Percentiles rank a stretch among this genome's conserved stretches.
Conservation (phyloP, 345 rosid species). For the Dovyalis caffra region DNA sequence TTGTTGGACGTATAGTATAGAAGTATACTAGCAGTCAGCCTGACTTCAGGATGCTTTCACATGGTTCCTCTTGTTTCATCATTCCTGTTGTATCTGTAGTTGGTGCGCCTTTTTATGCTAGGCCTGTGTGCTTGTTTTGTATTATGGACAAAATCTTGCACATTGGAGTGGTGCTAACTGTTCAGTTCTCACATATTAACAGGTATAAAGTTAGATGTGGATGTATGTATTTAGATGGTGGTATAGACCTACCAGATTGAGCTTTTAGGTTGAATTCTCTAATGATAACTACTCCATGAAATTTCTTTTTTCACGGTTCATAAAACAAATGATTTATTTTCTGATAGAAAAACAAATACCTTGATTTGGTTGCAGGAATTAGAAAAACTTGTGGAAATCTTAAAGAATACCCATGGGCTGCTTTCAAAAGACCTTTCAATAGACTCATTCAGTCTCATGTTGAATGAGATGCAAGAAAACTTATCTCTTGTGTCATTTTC, state of each 20-base stretch:
- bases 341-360: neutral
- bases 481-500: constrained; percentile 92
- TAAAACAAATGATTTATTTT: neutral
- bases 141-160: neutral
- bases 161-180: neutral
- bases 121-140: neutral
- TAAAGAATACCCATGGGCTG: constrained; percentile 76
- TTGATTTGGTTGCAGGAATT: constrained; percentile 63
- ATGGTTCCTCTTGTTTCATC: neutral
- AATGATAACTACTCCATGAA: neutral
- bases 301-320: neutral
- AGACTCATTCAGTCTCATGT: constrained; percentile 78
- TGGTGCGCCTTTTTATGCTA: neutral
- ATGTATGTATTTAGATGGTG: neutral
- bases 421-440: constrained; percentile 77
- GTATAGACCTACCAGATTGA: neutral
- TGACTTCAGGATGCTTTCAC: neutral
- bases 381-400: constrained; percentile 74
- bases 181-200: neutral
- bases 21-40: neutral
- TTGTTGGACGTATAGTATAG: neutral
- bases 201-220: neutral
- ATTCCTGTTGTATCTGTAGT: neutral
- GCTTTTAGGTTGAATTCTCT: neutral
- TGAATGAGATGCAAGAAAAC: constrained; percentile 97